phyloP scores from a whole-genome alignment of 331 rosid species.

The Dryas integrifolia region DNA sequence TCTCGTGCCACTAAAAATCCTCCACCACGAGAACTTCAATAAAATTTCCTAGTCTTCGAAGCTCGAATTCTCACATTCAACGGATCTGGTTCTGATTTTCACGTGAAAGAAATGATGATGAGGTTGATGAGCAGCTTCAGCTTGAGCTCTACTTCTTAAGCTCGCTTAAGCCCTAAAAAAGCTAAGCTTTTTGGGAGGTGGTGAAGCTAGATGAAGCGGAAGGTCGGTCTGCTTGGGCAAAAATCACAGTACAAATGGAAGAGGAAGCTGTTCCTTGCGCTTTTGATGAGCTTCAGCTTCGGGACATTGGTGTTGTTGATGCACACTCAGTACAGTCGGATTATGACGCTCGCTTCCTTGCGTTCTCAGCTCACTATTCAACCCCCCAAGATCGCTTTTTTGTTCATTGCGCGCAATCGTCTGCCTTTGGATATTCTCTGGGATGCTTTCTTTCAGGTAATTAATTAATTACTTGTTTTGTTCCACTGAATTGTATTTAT shows the following conservation, averaged over 20 bases:
- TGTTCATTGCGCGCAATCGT: slow-evolving; percentile 92
- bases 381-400: slow-evolving; percentile 77
- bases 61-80: too few relatives aligned
- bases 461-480: background rate
- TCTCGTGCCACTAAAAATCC: background rate
- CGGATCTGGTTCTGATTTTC: slow-evolving; percentile 19
- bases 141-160: background rate
- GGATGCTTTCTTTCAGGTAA: slow-evolving; percentile 86
- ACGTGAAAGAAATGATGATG: slow-evolving; percentile 7
- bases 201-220: slow-evolving; percentile 67
- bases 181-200: background rate
- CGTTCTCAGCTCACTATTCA: slow-evolving; percentile 34
- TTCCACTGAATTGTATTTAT: background rate
- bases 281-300: slow-evolving; percentile 60
- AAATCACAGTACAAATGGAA: slow-evolving; percentile 65
- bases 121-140: background rate
- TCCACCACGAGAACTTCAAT: background rate
- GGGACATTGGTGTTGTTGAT: slow-evolving; percentile 56
- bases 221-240: slow-evolving; percentile 47
- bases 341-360: slow-evolving; percentile 56
- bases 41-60: too few relatives aligned
- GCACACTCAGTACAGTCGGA: slow-evolving; percentile 66
- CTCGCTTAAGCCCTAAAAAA: background rate
- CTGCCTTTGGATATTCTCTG: slow-evolving; percentile 83
- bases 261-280: slow-evolving; percentile 53